Evolutionary conservation across 164 flowering plant genomes (phyloP), one percentile per base, ranked within the genome.

Genomic region (Hamamelis virginiana): DNA sequence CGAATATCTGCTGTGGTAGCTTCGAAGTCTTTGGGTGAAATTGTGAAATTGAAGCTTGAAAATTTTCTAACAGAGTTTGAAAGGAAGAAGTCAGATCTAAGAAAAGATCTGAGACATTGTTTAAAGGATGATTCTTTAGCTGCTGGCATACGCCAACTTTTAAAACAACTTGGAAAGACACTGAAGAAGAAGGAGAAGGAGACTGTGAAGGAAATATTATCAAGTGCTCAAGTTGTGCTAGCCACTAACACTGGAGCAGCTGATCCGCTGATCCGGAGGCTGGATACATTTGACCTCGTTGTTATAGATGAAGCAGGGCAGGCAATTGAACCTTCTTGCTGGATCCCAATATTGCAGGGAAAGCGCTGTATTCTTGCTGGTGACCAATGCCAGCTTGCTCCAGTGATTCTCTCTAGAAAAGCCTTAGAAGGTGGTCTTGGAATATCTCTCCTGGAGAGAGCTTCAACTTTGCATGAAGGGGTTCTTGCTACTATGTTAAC

Each of bases 241-340:
- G 81, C 91, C 43, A 91, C 98, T 47, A 94, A 90, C 75, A 91
- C 86, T 52, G 93, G 97, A 70, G 92, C 97, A 60, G 94, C 96
- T 43, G 96, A 94, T 78, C 91, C 94, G 16, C 66, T 84, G 74
- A 82, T 94, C 64, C 80, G 97, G 38, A 83, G 80, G 70, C 74
- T 91, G 70, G 87, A 78, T 28, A 64, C 81, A 0, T 94, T 94
- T 80, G 98, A 94, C 80, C 72, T 91, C 63, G 98, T 89, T 69
- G 85, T 91, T 64, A 86, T 91, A 58, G 98, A 94, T 80, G 98
- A 94, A 84, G 98, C 94, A 8, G 96, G 81, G 14, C 98, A 94
- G 79, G 96, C 97, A 52, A 94, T 91, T 77, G 98, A 94, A 75
- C 96, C 97, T 22, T 85, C 97, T 59, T 87, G 91, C 73, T 91